phyloP scores from a whole-genome alignment of 2,329 filamentous ascomycete species.

The Arthrinium puccinioides region DNA sequence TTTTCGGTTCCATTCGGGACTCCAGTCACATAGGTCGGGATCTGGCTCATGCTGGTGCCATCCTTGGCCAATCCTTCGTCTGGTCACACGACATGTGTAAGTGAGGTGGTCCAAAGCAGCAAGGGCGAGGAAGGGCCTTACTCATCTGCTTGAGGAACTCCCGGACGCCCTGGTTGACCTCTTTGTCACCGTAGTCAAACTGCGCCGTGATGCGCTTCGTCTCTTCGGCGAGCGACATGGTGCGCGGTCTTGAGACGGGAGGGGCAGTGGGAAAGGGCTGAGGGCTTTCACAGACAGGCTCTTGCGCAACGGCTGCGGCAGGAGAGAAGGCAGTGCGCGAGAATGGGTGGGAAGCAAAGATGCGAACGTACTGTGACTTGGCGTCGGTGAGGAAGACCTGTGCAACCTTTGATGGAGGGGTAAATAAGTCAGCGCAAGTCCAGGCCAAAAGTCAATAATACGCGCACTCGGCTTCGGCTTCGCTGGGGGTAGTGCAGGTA shows the following conservation, averaged over 20 bases:
- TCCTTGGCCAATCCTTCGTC: conserved; percentile 76
- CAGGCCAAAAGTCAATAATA: too few species aligned
- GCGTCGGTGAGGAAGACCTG: conserved; percentile 46
- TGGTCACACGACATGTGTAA: conserved; percentile 24
- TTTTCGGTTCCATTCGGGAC: conserved; percentile 98
- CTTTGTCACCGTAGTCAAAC: conserved; percentile 75
- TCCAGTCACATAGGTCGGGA: conserved; percentile 91
- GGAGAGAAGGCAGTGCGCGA: conserved; percentile 33
- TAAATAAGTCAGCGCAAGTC: neutral
- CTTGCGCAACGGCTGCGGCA: conserved; percentile 30
- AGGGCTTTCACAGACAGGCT: conserved; percentile 47
- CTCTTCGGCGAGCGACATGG: conserved; percentile 60
- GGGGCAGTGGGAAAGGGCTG: conserved; percentile 45
- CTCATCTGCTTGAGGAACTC: conserved; percentile 87
- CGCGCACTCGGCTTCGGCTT: too few species aligned
- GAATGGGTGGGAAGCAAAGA: conserved; percentile 25
- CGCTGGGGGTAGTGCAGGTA: too few species aligned
- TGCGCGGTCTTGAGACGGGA: conserved; percentile 47
- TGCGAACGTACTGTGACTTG: conserved; percentile 34
- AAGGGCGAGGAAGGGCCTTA: conserved; percentile 22
- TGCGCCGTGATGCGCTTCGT: conserved; percentile 73
- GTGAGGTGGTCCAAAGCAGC: neutral
- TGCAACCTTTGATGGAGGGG: conserved; percentile 31
- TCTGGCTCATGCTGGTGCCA: conserved; percentile 82
- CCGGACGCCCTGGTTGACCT: conserved; percentile 71